These are phyloP conservation scores for Cercospora nicotianae DNA, from an alignment of 2,329 filamentous ascomycete genomes.

Conservation along the genomic window DNA sequence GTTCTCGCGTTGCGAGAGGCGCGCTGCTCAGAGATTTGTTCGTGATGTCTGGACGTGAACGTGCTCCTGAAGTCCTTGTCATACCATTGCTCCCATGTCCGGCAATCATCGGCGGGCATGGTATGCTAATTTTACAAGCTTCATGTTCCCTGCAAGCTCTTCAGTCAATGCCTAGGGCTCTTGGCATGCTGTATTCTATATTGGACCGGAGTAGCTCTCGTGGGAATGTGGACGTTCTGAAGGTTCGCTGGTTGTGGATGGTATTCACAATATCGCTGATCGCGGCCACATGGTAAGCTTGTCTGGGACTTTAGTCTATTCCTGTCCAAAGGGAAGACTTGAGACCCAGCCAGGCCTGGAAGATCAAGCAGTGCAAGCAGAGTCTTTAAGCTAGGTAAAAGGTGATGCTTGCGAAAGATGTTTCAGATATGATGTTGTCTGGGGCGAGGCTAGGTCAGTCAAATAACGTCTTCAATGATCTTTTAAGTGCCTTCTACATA, in stretches of 20 bases:
- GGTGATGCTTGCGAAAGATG: not conserved
- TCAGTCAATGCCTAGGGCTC: not conserved
- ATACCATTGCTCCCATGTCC: conserved; percentile 1
- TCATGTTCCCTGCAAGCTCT: not conserved
- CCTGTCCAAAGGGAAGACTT: rapidly evolving
- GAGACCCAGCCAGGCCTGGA: not conserved
- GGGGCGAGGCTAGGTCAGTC: not conserved
- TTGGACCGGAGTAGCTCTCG: not conserved
- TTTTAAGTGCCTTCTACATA: not conserved
- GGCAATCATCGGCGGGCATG: not conserved
- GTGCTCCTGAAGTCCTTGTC: conserved; percentile 1
- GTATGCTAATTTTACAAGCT: conserved; percentile 7
- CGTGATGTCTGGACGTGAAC: not conserved
- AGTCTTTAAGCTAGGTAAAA: not conserved
- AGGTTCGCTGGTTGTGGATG: not conserved
- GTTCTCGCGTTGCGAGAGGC: not conserved
- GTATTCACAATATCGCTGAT: not conserved
- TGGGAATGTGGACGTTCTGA: not conserved
- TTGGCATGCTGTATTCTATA: not conserved
- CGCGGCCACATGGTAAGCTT: not conserved
- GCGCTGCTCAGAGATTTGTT: conserved; percentile 1
- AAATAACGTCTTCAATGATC: not conserved
- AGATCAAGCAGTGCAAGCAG: not conserved
- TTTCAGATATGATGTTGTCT: not conserved
- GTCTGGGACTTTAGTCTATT: not conserved